Evolutionary conservation across 805 yeast species (phyloP), one percentile per base, ranked within the genome.

Genomic region (Ogataea ganodermae): DNA sequence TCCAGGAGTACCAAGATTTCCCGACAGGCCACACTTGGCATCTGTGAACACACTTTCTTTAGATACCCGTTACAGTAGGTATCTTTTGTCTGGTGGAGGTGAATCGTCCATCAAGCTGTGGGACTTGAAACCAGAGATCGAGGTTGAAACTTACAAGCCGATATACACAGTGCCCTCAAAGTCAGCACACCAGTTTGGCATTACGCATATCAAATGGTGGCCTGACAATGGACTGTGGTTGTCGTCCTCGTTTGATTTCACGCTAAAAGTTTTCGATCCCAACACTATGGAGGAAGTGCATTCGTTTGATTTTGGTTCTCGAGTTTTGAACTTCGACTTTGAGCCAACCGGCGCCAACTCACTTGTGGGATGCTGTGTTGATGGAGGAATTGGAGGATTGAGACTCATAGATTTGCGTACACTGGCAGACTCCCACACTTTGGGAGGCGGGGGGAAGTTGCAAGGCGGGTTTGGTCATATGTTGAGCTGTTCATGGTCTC

Each of bases 161-260:
- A 30, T 57, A 22, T 46, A 48, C 48, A 38, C 56, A 28, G 36
- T 66, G 27, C 64, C 69, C 26, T 53, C 71, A 35, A 62, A 69
- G 53, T 46, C 53, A 22, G 79, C 75, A 0, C 97, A 91, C 60
- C 63, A 69, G 16, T 89, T 74, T 62, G 96, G 96, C 0, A 73
- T 91, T 0, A 86, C 96, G 0, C 68, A 79, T 13, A 71, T 88
- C 0, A 72, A 76, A 57, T 91, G 97, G 97, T 92, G 96, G 92
- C 90, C 94, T 0, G 97, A 91, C 65, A 80, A 83, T 27, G 97
- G 96, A 1, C 75, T 91, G 83, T 90, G 89, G 68, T 74, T 89
- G 16, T 78, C 89, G 2, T 81, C 89, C 1, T 88, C 96, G 0
- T 89, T 82, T 63, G 97, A 91, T 64, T 80, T 78, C 48, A 77